These are phyloP conservation scores for Ophiostoma himal-ulmi DNA, from an alignment of 2,329 filamentous ascomycete species.

Conservation along the genomic window DNA sequence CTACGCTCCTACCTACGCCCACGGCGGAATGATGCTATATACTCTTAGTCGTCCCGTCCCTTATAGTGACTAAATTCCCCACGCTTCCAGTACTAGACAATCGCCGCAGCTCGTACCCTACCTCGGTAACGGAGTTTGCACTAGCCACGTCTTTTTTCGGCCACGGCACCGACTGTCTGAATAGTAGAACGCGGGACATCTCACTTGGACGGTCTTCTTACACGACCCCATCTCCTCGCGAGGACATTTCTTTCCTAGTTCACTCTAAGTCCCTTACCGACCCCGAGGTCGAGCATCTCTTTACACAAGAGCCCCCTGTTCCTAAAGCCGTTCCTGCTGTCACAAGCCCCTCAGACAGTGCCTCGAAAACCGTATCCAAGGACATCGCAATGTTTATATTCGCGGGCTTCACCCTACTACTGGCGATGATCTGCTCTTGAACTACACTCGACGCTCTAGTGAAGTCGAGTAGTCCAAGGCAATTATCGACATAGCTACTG, in stretches of 20 bases:
- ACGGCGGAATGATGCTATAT: conserved; percentile 40
- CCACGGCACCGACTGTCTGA: conserved; percentile 45
- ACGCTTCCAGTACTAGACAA: conserved; percentile 60
- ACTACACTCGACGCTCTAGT: conserved; percentile 61
- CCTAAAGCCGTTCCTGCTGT: conserved; percentile 85
- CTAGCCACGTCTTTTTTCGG: conserved; percentile 61
- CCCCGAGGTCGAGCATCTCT: conserved; percentile 55
- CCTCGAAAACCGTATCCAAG: conserved; percentile 81
- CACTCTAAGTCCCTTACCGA: conserved; percentile 42
- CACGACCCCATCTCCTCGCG: conserved; percentile 61
- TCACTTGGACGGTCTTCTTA: conserved; percentile 57
- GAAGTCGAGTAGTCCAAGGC: conserved; percentile 96
- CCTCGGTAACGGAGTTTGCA: conserved; percentile 53
- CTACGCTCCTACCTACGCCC: conserved; percentile 27
- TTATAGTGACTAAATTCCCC: conserved; percentile 42
- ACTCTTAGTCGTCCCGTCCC: conserved; percentile 43
- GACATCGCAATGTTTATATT: conserved; percentile 97
- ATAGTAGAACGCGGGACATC: conserved; percentile 49
- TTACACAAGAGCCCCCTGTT: conserved; percentile 72
- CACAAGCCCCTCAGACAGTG: conserved; percentile 87
- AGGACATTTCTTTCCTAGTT: conserved; percentile 39
- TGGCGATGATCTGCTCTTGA: conserved; percentile 78
- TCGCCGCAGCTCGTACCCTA: conserved; percentile 62
- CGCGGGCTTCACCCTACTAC: conserved; percentile 92
- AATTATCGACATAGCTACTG: conserved; percentile 90